phyloP scores from a whole-genome alignment of 768 basidiomycete species.

The Tylopilus cervinicoccineus region DNA sequence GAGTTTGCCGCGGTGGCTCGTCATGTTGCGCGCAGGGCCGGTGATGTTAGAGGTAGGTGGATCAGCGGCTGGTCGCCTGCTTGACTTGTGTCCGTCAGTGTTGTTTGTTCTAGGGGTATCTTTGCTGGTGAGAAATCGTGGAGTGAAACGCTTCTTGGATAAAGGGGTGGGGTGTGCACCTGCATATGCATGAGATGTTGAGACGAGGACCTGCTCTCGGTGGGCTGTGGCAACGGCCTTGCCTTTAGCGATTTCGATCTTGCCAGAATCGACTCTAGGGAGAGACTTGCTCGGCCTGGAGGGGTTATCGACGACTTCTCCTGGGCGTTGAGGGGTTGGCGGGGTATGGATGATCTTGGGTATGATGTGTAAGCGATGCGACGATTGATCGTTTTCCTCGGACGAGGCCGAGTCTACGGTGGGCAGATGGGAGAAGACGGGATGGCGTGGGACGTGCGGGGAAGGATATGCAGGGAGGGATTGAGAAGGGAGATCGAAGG shows the following conservation, averaged over 20 bases:
- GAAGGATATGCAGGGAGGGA: conserved; percentile 22
- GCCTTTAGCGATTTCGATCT: conserved; percentile 4
- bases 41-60: conserved; percentile 4
- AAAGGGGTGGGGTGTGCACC: neutral
- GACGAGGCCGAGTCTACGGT: conserved; percentile 27
- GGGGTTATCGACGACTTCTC: conserved; percentile 10
- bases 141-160: conserved; percentile 27
- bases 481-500: conserved; percentile 16
- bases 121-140: conserved; percentile 28
- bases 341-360: conserved; percentile 36
- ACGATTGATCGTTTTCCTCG: conserved; percentile 23
- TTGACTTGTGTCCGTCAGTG: conserved; percentile 23
- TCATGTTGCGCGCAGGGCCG: conserved; percentile 25
- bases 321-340: conserved; percentile 32
- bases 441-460: conserved; percentile 11
- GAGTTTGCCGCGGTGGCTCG: conserved; percentile 50
- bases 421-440: conserved; percentile 13
- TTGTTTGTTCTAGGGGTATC: conserved; percentile 22
- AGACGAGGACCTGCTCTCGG: conserved; percentile 27
- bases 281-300: conserved; percentile 1
- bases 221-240: conserved; percentile 17
- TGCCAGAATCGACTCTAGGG: conserved; percentile 13
- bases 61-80: conserved; percentile 15
- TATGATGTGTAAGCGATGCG: conserved; percentile 24
- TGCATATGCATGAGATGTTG: conserved; percentile 18